Evolutionary conservation across 345 rosid species (phyloP).

Genomic region (Clarkia xantiana): DNA sequence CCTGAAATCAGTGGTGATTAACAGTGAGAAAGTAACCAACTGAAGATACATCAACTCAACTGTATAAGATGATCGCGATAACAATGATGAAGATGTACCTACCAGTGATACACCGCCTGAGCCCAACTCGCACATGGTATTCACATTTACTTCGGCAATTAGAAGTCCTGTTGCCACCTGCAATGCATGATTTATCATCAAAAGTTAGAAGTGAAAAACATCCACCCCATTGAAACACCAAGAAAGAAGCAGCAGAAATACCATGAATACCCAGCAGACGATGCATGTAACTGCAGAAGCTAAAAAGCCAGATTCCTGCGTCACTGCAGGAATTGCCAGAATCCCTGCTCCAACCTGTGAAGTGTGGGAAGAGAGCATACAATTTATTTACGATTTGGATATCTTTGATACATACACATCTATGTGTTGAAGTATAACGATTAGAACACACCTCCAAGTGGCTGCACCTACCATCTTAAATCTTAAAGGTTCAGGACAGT

Average conservation of each 20-base stretch:
- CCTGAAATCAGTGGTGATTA: constrained; percentile 35
- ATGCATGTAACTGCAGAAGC: constrained; percentile 70
- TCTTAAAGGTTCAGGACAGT: too few species aligned
- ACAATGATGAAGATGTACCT: too few species aligned
- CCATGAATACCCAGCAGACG: constrained; percentile 80
- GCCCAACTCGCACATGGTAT: constrained; percentile 84
- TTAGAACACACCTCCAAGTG: too few species aligned
- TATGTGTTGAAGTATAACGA: too few species aligned
- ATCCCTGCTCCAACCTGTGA: constrained; percentile 84
- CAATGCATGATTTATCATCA: not conserved
- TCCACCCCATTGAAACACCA: too few species aligned
- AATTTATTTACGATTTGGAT: too few species aligned
- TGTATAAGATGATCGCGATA: too few species aligned
- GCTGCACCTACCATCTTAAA: too few species aligned
- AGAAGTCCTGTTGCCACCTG: constrained; percentile 87
- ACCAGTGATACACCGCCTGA: constrained; percentile 91
- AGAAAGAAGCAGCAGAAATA: constrained; percentile 10
- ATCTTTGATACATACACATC: too few species aligned
- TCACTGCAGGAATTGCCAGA: constrained; percentile 85
- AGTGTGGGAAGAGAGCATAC: not conserved
- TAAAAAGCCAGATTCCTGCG: constrained; percentile 76
- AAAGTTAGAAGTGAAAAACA: too few species aligned
- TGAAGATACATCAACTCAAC: too few species aligned
- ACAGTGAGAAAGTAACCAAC: too few species aligned
- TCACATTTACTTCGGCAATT: constrained; percentile 82